These are phyloP conservation scores for Myxozyma vanderwaltii DNA, from an alignment of 805 yeast genomes.

Conservation along the genomic window DNA sequence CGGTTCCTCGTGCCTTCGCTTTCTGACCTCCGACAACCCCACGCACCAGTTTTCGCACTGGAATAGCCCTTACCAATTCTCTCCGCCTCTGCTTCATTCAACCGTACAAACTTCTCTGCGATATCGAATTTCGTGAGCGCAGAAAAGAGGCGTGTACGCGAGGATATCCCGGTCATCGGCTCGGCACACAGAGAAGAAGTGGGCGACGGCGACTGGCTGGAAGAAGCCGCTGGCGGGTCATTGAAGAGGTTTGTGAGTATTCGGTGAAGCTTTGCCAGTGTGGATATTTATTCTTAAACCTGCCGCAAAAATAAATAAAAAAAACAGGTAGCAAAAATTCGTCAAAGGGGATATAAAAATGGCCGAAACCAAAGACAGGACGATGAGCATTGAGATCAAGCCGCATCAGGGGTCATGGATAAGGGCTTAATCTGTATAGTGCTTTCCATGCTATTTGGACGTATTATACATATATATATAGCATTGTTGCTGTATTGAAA, in stretches of 20 bases:
- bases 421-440: too few relatives aligned
- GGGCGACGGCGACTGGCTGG: not conserved
- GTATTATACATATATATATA: too few relatives aligned
- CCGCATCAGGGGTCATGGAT: not conserved
- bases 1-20: conserved; percentile 2
- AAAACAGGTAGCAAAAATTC: not conserved
- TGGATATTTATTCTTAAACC: not conserved
- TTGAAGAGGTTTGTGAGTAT: not conserved
- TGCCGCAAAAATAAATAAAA: not conserved
- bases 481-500: too few relatives aligned
- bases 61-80: not conserved
- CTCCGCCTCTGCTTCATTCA: not conserved
- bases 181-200: not conserved
- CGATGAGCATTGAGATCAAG: not conserved
- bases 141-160: not conserved
- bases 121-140: not conserved
- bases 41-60: not conserved
- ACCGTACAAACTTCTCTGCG: conserved; percentile 1
- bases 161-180: not conserved
- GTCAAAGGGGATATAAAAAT: not conserved
- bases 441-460: too few relatives aligned
- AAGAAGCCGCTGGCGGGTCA: not conserved
- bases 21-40: conserved; percentile 3
- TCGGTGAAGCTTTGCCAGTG: conserved; percentile 1
- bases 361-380: not conserved